phyloP scores from a whole-genome alignment of 176 grass and related monocot genomes.

The Carex scoparia region DNA sequence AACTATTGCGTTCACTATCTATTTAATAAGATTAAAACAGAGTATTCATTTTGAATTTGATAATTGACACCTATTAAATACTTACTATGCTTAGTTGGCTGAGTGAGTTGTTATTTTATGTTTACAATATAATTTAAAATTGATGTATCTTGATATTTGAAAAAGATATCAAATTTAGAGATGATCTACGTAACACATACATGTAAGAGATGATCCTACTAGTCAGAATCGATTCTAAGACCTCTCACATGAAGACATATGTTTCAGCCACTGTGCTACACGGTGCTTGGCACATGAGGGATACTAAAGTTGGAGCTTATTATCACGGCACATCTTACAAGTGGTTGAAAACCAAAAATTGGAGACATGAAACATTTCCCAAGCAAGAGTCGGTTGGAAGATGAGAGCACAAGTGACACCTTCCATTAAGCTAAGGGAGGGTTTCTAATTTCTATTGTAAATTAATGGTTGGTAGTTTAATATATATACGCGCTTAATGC shows the following conservation, averaged over 20 bases:
- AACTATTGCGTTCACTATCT: neutral
- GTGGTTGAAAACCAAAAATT: neutral
- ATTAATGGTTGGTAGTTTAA: conserved; percentile 20
- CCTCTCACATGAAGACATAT: no score
- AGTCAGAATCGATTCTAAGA: no score
- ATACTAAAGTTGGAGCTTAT: no score
- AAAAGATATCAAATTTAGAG: neutral
- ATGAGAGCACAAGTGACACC: neutral
- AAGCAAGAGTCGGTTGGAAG: neutral
- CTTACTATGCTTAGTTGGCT: neutral
- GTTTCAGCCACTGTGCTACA: no score
- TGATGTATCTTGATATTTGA: neutral
- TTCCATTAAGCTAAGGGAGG: neutral
- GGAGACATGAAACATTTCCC: neutral
- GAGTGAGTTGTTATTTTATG: neutral
- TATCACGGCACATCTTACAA: no score
- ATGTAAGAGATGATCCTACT: no score
- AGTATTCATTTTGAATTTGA: neutral
- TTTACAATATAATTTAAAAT: neutral
- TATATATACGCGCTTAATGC: neutral
- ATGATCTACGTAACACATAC: neutral
- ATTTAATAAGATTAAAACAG: neutral
- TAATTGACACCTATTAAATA: neutral
- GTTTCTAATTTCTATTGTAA: neutral
- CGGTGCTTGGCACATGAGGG: no score